phyloP scores from a whole-genome alignment of 1,284 basidiomycete genomes.

The Boletus subluridellus region DNA sequence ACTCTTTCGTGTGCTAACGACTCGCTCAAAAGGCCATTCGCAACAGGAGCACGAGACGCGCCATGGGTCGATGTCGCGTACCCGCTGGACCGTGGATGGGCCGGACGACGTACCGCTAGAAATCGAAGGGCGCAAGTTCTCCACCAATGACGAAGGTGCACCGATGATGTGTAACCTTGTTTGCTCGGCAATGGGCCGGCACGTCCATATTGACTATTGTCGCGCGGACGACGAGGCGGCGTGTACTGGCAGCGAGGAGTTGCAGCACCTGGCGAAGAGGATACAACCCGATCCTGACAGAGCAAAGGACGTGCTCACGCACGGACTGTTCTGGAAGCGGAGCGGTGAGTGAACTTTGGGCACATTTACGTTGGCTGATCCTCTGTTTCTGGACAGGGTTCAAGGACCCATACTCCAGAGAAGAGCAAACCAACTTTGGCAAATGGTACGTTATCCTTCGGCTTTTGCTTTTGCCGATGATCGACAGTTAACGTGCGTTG shows the following conservation, averaged over 20 bases:
- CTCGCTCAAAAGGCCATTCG: constrained; percentile 45
- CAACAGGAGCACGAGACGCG: constrained; percentile 61
- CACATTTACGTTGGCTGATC: not conserved
- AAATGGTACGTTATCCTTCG: constrained; percentile 43
- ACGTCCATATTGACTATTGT: constrained; percentile 58
- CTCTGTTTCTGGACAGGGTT: constrained; percentile 17
- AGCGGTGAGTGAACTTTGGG: constrained; percentile 36
- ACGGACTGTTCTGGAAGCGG: constrained; percentile 55
- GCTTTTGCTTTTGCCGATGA: not conserved
- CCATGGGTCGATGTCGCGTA: constrained; percentile 61
- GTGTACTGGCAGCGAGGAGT: constrained; percentile 41
- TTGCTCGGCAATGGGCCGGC: constrained; percentile 52
- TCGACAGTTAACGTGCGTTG: not conserved
- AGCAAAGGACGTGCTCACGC: constrained; percentile 54
- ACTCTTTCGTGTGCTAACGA: not conserved
- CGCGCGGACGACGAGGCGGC: constrained; percentile 35
- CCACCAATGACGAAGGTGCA: constrained; percentile 55
- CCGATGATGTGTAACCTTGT: constrained; percentile 63
- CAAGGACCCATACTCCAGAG: constrained; percentile 55
- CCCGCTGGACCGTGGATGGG: constrained; percentile 55
- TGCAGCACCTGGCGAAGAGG: constrained; percentile 44
- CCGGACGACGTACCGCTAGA: constrained; percentile 46
- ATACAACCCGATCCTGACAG: constrained; percentile 45
- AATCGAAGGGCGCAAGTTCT: constrained; percentile 54
- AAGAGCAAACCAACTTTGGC: constrained; percentile 50